Evolutionary conservation across 73 alveolate genomes (phyloP).

Genomic region (Tetrahymena borealis): DNA sequence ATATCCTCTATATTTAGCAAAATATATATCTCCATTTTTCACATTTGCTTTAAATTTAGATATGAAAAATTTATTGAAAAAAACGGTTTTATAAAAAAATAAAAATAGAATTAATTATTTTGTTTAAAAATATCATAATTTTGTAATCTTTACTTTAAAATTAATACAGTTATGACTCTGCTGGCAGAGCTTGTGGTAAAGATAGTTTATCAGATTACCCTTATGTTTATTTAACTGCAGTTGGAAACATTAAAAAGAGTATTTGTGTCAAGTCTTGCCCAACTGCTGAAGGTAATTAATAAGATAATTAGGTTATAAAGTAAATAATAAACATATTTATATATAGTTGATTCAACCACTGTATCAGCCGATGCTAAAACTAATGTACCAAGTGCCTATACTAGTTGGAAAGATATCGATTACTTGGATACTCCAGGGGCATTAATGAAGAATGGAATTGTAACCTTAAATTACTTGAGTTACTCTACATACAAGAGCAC

Average conservation of each 20-base stretch:
- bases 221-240: conserved; percentile 1
- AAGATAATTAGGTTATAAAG: no score
- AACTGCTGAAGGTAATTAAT: neutral
- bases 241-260: neutral
- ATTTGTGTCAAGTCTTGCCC: neutral
- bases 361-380: neutral
- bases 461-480: neutral
- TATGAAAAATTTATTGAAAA: neutral
- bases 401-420: neutral
- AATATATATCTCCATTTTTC: no score
- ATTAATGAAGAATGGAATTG: neutral
- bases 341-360: no score
- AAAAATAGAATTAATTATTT: neutral
- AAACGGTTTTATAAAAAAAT: neutral
- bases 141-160: neutral
- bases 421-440: neutral
- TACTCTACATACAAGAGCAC: neutral
- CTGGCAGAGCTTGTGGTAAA: conserved; percentile 53
- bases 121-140: no score
- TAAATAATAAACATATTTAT: no score
- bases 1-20: no score
- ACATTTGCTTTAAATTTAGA: neutral
- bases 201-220: conserved; percentile 36
- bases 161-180: conserved; percentile 50
- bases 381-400: neutral